Evolutionary conservation across 768 basidiomycete genomes (phyloP).

Genomic region (Coprinopsis marcescibilis): DNA sequence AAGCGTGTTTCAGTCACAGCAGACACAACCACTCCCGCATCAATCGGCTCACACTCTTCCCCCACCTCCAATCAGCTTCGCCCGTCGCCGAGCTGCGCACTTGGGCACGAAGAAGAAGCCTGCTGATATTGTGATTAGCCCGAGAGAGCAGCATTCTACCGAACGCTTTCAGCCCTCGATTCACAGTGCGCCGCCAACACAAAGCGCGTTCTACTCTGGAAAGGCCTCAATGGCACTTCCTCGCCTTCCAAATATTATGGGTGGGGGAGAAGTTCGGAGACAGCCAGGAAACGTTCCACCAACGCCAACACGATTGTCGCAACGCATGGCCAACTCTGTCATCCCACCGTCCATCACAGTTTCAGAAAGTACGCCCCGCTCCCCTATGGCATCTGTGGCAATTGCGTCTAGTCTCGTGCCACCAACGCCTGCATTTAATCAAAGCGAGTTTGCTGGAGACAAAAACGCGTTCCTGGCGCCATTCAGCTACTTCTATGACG

Average conservation of each 20-base stretch:
- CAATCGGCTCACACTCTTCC: slow-evolving; percentile 42
- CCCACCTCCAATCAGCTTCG: slow-evolving; percentile 72
- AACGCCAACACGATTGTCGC: slow-evolving; percentile 59
- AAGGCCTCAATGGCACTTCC: slow-evolving; percentile 62
- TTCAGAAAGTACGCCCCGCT: slow-evolving; percentile 38
- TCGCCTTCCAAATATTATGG: slow-evolving; percentile 52
- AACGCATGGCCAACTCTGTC: slow-evolving; percentile 31
- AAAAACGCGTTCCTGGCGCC: slow-evolving; percentile 77
- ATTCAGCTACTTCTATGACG: slow-evolving; percentile 82
- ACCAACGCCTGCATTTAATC: slow-evolving; percentile 62
- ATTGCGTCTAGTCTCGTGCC: slow-evolving; percentile 63
- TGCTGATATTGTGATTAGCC: slow-evolving; percentile 74
- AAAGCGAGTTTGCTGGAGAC: slow-evolving; percentile 56
- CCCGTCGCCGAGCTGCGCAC: slow-evolving; percentile 64
- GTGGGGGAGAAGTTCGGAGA: slow-evolving; percentile 33
- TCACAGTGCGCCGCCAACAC: slow-evolving; percentile 71
- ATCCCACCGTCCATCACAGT: slow-evolving; percentile 24
- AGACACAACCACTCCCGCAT: slow-evolving; percentile 20
- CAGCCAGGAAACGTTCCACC: slow-evolving; percentile 63
- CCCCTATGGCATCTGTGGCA: slow-evolving; percentile 55
- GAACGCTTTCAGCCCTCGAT: slow-evolving; percentile 62
- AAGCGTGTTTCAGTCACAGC: slow-evolving; percentile 22
- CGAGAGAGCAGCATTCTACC: slow-evolving; percentile 47
- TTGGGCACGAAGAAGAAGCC: slow-evolving; percentile 67
- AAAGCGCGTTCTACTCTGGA: slow-evolving; percentile 34